Evolutionary conservation across 805 yeast species (phyloP).

Genomic region (Jamesozyma piceae): DNA sequence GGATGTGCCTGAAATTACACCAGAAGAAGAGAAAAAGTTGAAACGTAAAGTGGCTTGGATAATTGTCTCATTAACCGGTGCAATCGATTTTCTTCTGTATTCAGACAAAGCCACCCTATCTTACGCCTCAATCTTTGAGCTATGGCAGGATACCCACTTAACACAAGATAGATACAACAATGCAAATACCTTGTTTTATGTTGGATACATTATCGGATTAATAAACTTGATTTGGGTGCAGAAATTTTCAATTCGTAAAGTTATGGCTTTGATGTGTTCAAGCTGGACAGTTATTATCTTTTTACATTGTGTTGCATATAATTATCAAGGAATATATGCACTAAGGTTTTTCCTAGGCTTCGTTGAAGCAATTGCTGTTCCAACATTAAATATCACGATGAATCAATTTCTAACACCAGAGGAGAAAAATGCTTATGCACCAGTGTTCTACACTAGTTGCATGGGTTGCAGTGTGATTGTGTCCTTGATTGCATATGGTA

Average conservation of each 20-base stretch:
- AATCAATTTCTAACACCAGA: slow-evolving; percentile 40
- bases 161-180: slow-evolving; percentile 38
- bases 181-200: slow-evolving; percentile 44
- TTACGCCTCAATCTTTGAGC: slow-evolving; percentile 40
- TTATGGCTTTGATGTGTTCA: slow-evolving; percentile 31
- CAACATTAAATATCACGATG: slow-evolving; percentile 39
- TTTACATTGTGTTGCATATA: slow-evolving; percentile 37
- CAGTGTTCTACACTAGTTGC: slow-evolving; percentile 44
- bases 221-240: slow-evolving; percentile 38
- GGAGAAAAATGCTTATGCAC: slow-evolving; percentile 45
- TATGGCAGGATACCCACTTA: slow-evolving; percentile 39
- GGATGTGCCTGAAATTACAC: slow-evolving; percentile 33
- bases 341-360: slow-evolving; percentile 45
- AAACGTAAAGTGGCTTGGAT: slow-evolving; percentile 32
- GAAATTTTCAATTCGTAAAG: slow-evolving; percentile 34
- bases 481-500: slow-evolving; percentile 40
- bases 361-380: slow-evolving; percentile 38
- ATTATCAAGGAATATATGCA: slow-evolving; percentile 39
- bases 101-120: slow-evolving; percentile 46
- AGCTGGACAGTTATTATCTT: slow-evolving; percentile 41
- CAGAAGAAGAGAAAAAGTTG: slow-evolving; percentile 34
- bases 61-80: slow-evolving; percentile 32
- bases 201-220: slow-evolving; percentile 39
- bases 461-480: slow-evolving; percentile 44
- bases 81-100: slow-evolving; percentile 37